phyloP scores from a whole-genome alignment of 2,329 filamentous ascomycete species.

The Davidsoniella neocaledoniae region DNA sequence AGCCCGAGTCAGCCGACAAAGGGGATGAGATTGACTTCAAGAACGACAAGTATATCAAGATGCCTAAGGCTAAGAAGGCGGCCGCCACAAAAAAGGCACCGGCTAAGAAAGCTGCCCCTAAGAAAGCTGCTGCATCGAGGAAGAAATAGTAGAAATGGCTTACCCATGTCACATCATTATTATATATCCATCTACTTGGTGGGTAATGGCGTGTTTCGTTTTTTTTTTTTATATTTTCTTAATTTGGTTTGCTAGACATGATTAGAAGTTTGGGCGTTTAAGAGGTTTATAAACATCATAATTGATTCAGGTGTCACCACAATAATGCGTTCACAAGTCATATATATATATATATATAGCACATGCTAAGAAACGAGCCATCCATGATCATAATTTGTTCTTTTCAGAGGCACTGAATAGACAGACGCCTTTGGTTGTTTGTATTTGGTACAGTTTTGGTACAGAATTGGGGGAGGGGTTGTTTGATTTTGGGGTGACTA shows the following conservation, averaged over 20 bases:
- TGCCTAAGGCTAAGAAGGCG: conserved; percentile 57
- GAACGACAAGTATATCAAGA: conserved; percentile 92
- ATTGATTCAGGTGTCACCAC: no score
- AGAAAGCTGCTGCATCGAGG: conserved; percentile 18
- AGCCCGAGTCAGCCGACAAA: conserved; percentile 48
- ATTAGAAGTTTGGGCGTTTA: no score
- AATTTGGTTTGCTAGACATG: background rate
- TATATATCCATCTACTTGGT: no score
- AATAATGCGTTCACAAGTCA: no score
- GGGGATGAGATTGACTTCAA: conserved; percentile 69
- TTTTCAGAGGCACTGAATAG: no score
- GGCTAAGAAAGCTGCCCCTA: conserved; percentile 30
- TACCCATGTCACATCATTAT: background rate
- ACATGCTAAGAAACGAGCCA: no score
- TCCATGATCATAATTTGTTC: no score
- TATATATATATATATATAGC: no score
- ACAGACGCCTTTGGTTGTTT: no score
- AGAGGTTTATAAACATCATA: no score
- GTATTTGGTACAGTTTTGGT: no score
- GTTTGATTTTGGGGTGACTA: background rate
- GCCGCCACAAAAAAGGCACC: conserved; percentile 26
- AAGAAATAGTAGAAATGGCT: conserved; percentile 12
- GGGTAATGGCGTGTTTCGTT: background rate
- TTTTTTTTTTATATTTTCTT: background rate
- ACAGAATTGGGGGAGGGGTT: background rate